phyloP scores from a whole-genome alignment of 2,329 filamentous ascomycete genomes.

The Botrytis medusae region DNA sequence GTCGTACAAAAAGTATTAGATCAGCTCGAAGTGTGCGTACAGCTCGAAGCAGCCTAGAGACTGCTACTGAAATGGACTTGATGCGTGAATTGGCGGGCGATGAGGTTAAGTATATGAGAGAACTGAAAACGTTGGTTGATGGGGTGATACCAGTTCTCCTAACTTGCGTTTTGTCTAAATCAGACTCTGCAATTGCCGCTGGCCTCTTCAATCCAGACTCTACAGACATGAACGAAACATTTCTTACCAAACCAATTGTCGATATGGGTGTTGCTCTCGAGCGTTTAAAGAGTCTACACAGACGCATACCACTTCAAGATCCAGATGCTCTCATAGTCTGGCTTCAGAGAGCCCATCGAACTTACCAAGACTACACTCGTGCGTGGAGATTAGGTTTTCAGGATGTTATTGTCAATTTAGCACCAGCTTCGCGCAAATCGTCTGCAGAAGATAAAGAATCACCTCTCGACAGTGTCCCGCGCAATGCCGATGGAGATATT shows the following conservation, averaged over 20 bases:
- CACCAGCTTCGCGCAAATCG: slow-evolving; percentile 56
- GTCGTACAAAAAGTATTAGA: slow-evolving; percentile 66
- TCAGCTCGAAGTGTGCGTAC: slow-evolving; percentile 78
- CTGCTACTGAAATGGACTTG: slow-evolving; percentile 71
- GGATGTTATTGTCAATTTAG: slow-evolving; percentile 90
- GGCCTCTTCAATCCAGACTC: slow-evolving; percentile 63
- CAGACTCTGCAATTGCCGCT: slow-evolving; percentile 61
- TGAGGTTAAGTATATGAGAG: slow-evolving; percentile 83
- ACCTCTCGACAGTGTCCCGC: slow-evolving; percentile 57
- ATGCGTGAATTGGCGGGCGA: slow-evolving; percentile 79
- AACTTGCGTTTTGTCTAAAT: slow-evolving; percentile 76
- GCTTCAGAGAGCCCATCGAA: slow-evolving; percentile 73
- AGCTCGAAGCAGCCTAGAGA: slow-evolving; percentile 63
- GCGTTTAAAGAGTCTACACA: slow-evolving; percentile 77
- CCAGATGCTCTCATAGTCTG: slow-evolving; percentile 72
- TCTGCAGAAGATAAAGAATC: slow-evolving; percentile 57
- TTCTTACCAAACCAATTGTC: slow-evolving; percentile 79
- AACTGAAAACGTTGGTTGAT: slow-evolving; percentile 89
- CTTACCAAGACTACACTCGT: slow-evolving; percentile 83
- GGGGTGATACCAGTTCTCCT: slow-evolving; percentile 92
- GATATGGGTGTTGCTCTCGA: slow-evolving; percentile 92
- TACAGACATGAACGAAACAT: slow-evolving; percentile 51
- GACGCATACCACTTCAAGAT: slow-evolving; percentile 73
- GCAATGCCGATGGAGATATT: slow-evolving; percentile 65
- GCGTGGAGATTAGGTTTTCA: slow-evolving; percentile 93